Evolutionary conservation across 805 yeast genomes (phyloP).

Genomic region (Saccharomycopsis sp.): DNA sequence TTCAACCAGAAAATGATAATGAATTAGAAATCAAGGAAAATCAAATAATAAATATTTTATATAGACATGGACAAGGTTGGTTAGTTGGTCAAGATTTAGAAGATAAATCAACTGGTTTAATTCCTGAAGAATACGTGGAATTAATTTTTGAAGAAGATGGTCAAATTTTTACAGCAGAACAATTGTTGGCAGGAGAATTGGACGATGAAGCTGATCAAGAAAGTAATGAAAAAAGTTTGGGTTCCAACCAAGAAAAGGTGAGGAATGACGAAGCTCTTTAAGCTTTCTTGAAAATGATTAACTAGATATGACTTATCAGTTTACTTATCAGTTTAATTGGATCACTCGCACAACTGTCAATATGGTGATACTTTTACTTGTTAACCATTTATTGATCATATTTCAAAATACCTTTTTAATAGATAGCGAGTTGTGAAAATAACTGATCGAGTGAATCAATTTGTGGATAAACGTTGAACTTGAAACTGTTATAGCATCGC

Average conservation of each 20-base stretch:
- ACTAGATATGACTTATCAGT: too few relatives aligned
- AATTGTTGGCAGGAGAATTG: conserved; percentile 21
- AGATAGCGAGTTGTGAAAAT: too few relatives aligned
- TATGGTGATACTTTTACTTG: too few relatives aligned
- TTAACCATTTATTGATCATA: too few relatives aligned
- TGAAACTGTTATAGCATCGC: too few relatives aligned
- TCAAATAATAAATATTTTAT: conserved; percentile 74
- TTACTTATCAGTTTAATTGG: too few relatives aligned
- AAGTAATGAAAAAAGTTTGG: conserved; percentile 22
- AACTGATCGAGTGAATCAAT: too few relatives aligned
- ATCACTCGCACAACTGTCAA: too few relatives aligned
- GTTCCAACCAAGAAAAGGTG: conserved; percentile 18
- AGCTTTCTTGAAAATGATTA: too few relatives aligned
- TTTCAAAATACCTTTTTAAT: too few relatives aligned
- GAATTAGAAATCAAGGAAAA: conserved; percentile 74
- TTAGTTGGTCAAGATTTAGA: conserved; percentile 73
- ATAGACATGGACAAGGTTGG: conserved; percentile 98
- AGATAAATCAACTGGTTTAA: conserved; percentile 78
- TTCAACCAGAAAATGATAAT: conserved; percentile 88
- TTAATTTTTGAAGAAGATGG: conserved; percentile 25
- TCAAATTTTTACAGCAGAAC: neutral
- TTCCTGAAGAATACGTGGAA: conserved; percentile 91
- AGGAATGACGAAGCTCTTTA: too few relatives aligned
- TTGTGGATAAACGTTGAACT: too few relatives aligned
- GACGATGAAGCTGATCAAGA: conserved; percentile 23